Conservation (phyloP, 345 rosid genomes). For the Eutrema japonicum region DNA sequence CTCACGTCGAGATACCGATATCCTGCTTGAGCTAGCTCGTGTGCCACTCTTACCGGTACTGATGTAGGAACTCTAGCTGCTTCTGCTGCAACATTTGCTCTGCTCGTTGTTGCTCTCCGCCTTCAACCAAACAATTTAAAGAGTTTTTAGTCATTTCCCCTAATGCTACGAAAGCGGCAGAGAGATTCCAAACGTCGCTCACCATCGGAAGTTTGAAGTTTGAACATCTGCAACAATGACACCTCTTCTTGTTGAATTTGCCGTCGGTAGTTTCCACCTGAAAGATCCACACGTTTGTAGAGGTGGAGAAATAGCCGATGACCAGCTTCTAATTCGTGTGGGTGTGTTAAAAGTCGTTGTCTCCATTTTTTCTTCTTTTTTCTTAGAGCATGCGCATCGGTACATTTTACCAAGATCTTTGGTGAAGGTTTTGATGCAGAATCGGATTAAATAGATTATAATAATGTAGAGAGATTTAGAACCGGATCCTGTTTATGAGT, state of each 20-base stretch:
- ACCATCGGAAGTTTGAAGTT: conserved; percentile 43
- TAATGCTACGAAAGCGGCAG: not conserved
- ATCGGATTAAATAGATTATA: too few relatives aligned
- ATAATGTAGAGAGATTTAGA: too few relatives aligned
- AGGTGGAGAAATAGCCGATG: conserved; percentile 26
- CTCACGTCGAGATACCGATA: conserved; percentile 75
- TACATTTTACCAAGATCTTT: too few relatives aligned
- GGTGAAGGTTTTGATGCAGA: too few relatives aligned
- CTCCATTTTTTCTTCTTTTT: conserved; percentile 32
- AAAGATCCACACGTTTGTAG: conserved; percentile 7
- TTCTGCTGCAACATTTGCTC: conserved; percentile 46
- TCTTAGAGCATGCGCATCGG: too few relatives aligned
- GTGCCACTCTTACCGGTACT: conserved; percentile 89
- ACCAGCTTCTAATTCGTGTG: conserved; percentile 36
- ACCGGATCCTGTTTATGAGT: too few relatives aligned
- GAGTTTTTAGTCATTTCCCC: not conserved
- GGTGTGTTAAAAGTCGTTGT: conserved; percentile 15
- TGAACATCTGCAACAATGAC: conserved; percentile 12
- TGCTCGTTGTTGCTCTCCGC: conserved; percentile 34
- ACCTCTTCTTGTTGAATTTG: conserved; percentile 17
- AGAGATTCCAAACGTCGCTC: not conserved
- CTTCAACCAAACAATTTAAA: conserved; percentile 9
- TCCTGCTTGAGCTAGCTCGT: conserved; percentile 86
- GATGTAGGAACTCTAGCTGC: conserved; percentile 66
- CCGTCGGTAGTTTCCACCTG: conserved; percentile 21